Base-by-base conservation (phyloP, 2,329 filamentous ascomycete genomes). In the Samsoniella hepiali region DNA sequence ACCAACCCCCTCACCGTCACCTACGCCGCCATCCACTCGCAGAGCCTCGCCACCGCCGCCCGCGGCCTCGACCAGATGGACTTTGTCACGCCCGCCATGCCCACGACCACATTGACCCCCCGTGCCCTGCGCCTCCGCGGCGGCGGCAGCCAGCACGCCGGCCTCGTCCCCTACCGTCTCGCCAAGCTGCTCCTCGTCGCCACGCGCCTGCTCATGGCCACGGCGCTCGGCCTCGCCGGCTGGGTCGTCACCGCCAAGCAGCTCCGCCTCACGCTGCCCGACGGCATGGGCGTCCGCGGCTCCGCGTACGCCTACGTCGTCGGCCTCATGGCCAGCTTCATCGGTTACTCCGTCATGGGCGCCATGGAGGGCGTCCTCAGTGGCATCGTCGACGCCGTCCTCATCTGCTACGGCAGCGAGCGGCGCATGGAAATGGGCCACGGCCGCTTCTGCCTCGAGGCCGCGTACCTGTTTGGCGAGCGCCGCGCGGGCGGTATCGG, bases 401-500 rank as follows among this genome's bases (percentile, higher is more conserved):
- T 98, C 31, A 89, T 99, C 13, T 99, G 95, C 79, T 98, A 96
- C 85, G 93, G 91, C 32, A 97, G 91, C 71, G 95, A 99, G 77
- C 83, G 89, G 68, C 86, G 84, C 58, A 88, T 88, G 77, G 84
- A 81, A 62, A 84, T 84, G 66, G 86, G 85, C 27, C 85, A 83
- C 58, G 89, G 88, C 5, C 88, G 90, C 54, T 97, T 96, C 77
- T 98, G 94, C 75, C 87, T 95, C 65, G 94, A 98, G 76, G 94
- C 94, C 3, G 93, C 91, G 7, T 88, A 91, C 76, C 77, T 98
- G 56, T 97, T 97, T 80, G 91, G 92, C 27, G 90, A 90, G 67
- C 72, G 78, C n/a, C 70, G 80, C 61, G 67, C 66, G 15, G 70
- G 67, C 5, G 71, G 70, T 51, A 44, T 62, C 2, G 70, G 72